Base-by-base conservation (phyloP, 2,329 filamentous ascomycete species). In the Alternaria consortialis region DNA sequence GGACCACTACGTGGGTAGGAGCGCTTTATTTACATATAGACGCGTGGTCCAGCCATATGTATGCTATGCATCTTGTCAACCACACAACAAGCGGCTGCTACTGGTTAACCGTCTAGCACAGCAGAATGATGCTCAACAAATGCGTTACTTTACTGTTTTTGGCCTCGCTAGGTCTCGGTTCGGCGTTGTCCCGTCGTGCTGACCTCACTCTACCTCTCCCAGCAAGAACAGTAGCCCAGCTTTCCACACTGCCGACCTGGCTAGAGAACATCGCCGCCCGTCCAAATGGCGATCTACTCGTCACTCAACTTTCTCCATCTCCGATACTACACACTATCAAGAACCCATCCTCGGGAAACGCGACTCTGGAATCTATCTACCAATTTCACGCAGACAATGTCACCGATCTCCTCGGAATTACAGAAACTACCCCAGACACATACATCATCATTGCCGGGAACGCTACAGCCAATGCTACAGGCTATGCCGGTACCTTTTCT, bases 371-470 rank as follows among this genome's bases (percentile, higher is more conserved):
- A 13, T 15, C 36, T 7, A 47, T 64, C 17, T 58, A 62, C 50
- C 17, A 58, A 31, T 62, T 37, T 8, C 17, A 36, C 27, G 54
- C 42, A 20, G 42, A 48, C 13, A 63, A 58, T 12, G 52, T 63
- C 31, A 53, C 58, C 39, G 50, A 43, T 11, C 32, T 64, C 9
- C 62, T 65, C 32, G 62, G 62, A 13, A 62, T 65, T 27, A 44
- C 47, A 13, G 59, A 65, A 43, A 62, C 62, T 27, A 29, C n/a
- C 27, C 43, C 43, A 8, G 63, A 63, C 36, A 58, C 50, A 0
- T 65, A 63, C 50, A 34, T 23, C 46, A 37, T 65, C 23, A 37
- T 63, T n/a, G 53, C 52, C 36, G 63, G 63, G 15, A 65, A 63
- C 17, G 56, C 53, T 7, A 62, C 60, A 12, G 53, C 58, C 23